Percentiles rank a stretch among this genome's conserved stretches.
Evolutionary conservation across 805 yeast genomes (phyloP).

Genomic region (Kurtzmaniella cleridarum): DNA sequence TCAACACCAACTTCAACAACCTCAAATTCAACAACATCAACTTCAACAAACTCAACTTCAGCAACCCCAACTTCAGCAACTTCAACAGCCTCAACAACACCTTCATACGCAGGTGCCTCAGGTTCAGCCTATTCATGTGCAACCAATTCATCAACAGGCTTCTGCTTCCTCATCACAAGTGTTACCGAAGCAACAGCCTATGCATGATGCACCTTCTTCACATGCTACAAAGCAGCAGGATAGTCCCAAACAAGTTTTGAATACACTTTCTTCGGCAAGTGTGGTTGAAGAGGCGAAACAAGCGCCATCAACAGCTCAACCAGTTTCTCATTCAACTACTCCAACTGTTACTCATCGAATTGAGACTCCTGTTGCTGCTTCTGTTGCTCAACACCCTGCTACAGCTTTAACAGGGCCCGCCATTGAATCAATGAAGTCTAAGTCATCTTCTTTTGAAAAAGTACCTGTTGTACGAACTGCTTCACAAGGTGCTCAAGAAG

Average conservation of each 20-base stretch:
- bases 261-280: constrained; percentile 1
- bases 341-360: constrained; percentile 7
- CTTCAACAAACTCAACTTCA: background rate
- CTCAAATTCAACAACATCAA: constrained; percentile 8
- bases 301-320: constrained; percentile 6
- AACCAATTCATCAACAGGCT: too few relatives aligned
- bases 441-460: background rate
- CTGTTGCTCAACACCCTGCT: constrained; percentile 5
- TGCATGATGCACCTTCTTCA: constrained; percentile 3
- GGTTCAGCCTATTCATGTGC: constrained; percentile 3
- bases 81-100: constrained; percentile 3
- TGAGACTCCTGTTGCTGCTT: constrained; percentile 6
- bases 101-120: constrained; percentile 4
- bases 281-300: constrained; percentile 2
- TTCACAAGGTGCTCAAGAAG: background rate
- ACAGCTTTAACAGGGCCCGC: background rate
- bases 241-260: constrained; percentile 2
- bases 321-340: constrained; percentile 5
- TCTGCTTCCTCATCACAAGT: background rate
- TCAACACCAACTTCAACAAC: constrained; percentile 6
- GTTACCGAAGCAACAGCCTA: constrained; percentile 2
- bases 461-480: background rate
- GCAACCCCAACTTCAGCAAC: constrained; percentile 2
- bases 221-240: constrained; percentile 2
- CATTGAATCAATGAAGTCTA: background rate